Percentiles rank a stretch among this genome's conserved stretches.
Evolutionary conservation across 768 basidiomycete genomes (phyloP).

Genomic region (Serendipita sp.): DNA sequence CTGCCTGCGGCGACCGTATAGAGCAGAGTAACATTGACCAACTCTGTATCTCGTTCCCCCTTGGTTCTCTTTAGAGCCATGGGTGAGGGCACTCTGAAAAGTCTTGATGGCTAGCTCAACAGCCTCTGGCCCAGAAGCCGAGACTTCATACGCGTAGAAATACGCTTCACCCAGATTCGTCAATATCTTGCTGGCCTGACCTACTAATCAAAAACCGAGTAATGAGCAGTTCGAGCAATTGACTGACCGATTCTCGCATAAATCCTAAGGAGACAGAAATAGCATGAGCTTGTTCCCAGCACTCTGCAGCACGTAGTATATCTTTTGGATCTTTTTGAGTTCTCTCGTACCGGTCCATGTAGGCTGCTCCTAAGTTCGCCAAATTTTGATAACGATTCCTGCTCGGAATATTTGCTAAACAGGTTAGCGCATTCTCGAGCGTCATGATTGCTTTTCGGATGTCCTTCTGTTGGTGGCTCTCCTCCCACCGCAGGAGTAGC

Average conservation of each 20-base stretch:
- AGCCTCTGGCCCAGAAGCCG: not conserved
- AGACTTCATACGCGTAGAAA: not conserved
- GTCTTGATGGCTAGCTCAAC: not conserved
- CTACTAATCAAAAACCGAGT: not conserved
- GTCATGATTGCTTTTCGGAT: not conserved
- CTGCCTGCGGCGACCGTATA: not conserved
- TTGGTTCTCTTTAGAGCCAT: not conserved
- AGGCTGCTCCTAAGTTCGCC: not conserved
- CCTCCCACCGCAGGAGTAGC: not conserved
- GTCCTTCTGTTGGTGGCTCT: not conserved
- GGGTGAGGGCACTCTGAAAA: not conserved
- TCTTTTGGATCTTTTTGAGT: slow-evolving; percentile 1
- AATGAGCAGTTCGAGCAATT: no score
- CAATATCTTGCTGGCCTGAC: not conserved
- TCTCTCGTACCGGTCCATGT: not conserved
- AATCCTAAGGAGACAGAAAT: not conserved
- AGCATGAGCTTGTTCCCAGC: not conserved
- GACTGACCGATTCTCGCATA: not conserved
- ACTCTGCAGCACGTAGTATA: not conserved
- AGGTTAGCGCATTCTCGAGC: not conserved
- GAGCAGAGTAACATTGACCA: slow-evolving; percentile 4
- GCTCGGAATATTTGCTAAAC: not conserved
- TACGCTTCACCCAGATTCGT: not conserved
- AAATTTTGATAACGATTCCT: not conserved
- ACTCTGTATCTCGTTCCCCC: not conserved